Percentiles rank a stretch among this genome's conserved stretches.
Conservation (phyloP, 306 rosid species). For the Vachellia pachyceras region DNA sequence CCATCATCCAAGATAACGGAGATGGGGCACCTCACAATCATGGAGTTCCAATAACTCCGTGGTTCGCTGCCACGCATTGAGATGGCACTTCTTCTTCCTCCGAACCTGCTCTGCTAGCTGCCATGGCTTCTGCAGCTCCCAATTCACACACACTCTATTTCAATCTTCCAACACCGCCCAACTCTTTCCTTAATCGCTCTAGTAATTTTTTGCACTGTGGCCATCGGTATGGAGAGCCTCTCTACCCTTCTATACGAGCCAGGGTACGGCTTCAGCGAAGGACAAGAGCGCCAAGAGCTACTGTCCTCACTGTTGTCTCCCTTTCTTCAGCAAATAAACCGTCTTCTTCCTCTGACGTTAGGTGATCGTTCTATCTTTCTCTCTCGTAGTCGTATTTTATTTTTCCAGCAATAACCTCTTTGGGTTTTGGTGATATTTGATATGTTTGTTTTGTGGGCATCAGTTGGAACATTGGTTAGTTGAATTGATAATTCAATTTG, state of each 20-base stretch:
- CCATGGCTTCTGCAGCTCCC: conserved; percentile 36
- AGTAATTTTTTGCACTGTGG: conserved; percentile 24
- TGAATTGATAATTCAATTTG: conserved; percentile 9
- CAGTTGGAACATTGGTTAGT: conserved; percentile 5
- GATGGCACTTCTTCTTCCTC: background rate
- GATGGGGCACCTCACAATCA: conserved; percentile 29
- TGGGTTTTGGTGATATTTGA: background rate
- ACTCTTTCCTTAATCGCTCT: conserved; percentile 12
- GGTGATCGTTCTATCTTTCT: conserved; percentile 51
- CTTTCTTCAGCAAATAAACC: conserved; percentile 75
- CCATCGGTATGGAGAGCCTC: conserved; percentile 24
- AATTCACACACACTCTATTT: conserved; percentile 39
- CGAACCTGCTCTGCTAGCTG: background rate
- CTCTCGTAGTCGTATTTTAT: background rate
- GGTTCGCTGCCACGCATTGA: background rate
- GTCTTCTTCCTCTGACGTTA: conserved; percentile 64
- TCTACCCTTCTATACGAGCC: conserved; percentile 4
- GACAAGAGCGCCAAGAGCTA: conserved; percentile 29
- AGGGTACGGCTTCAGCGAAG: background rate
- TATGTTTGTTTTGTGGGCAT: background rate
- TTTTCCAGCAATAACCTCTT: background rate
- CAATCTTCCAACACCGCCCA: conserved; percentile 41
- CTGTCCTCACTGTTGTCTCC: conserved; percentile 49
- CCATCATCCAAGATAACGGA: conserved; percentile 53
- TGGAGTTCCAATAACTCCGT: background rate